Evolutionary conservation across 2,329 filamentous ascomycete genomes (phyloP), one percentile per base, ranked within the genome.

Genomic region (Gnomoniopsis smithogilvyi): DNA sequence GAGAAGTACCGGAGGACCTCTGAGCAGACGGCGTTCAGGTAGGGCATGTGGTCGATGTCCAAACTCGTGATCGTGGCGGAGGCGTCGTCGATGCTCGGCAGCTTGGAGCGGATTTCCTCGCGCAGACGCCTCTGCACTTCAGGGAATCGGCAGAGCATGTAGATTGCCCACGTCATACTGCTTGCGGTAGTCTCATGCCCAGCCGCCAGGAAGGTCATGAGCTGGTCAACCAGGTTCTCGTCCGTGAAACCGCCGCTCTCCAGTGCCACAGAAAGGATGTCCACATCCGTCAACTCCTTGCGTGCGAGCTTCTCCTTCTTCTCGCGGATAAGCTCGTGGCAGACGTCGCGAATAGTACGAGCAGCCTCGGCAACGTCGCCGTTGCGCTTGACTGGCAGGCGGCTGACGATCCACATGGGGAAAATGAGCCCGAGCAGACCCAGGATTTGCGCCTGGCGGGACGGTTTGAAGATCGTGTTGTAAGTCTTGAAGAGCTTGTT

Each of bases 181-280:
- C 86, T 82, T 1, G 91, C 85, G 0, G 90, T 93, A 1, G 91
- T 94, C 74, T 94, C 90, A 71, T 94, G 91, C 22, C 88, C 88
- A 0, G 92, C 92, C 1, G 88, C 89, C 6, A 96, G 82, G 76
- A 96, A 95, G 0, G 91, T 96, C 90, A 96, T 95, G 69, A 95
- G 83, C 73, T 96, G 92, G 70, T 95, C 89, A 38, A 92, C 84
- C n/a, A 96, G 82, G 61, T 91, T 86, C 51, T 92, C 89, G 63
- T 95, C 90, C 14, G 76, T 82, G 73, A 96, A 95, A 6, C 80
- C 85, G 50, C 89, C 90, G 43, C 86, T 91, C 69, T 88, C 83
- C 51, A 96, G 77, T 17, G 92, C 92, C 0, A 94, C 89, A 1
- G 88, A 91, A 36, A 96, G 78, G 59, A 96, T 95, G 70, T 96